Evolutionary conservation across 768 basidiomycete genomes (phyloP).

Genomic region (Rhodotorula toruloides): DNA sequence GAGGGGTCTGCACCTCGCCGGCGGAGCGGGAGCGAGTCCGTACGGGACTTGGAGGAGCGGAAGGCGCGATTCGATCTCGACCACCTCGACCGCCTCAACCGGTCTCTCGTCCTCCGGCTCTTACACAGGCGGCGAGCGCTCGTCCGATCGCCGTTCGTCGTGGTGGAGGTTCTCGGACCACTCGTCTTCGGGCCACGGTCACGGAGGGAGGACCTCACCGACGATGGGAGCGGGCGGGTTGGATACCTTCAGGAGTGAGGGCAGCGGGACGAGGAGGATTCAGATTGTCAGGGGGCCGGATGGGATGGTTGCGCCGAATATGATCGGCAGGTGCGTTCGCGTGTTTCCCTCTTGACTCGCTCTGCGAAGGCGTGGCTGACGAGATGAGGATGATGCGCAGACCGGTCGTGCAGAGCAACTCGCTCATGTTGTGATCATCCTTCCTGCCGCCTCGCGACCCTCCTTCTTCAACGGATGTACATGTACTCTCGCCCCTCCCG

Average conservation of each 20-base stretch:
- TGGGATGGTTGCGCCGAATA: constrained; percentile 5
- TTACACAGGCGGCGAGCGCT: not conserved
- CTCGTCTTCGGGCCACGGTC: not conserved
- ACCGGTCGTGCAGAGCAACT: constrained; percentile 30
- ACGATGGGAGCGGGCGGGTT: not conserved
- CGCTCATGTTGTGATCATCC: constrained; percentile 30
- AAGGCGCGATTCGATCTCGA: constrained; percentile 12
- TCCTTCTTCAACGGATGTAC: no score
- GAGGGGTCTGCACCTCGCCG: constrained; percentile 28
- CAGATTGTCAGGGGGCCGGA: constrained; percentile 18
- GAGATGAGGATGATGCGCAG: not conserved
- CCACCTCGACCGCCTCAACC: constrained; percentile 22
- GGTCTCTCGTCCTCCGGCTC: not conserved
- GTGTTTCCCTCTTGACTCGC: not conserved
- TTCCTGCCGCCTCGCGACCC: not conserved
- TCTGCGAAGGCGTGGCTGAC: no score
- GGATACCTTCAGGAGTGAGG: no score
- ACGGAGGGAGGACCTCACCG: not conserved
- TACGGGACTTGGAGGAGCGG: constrained; percentile 3
- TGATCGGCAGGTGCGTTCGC: constrained; percentile 32
- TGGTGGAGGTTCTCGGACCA: constrained; percentile 24
- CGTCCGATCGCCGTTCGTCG: constrained; percentile 19
- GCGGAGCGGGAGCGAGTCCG: not conserved
- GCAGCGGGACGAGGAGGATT: constrained; percentile 20
- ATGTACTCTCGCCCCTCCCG: not conserved